Conservation (phyloP, 2,329 filamentous ascomycete genomes). For the Pyrenochaeta sp. region DNA sequence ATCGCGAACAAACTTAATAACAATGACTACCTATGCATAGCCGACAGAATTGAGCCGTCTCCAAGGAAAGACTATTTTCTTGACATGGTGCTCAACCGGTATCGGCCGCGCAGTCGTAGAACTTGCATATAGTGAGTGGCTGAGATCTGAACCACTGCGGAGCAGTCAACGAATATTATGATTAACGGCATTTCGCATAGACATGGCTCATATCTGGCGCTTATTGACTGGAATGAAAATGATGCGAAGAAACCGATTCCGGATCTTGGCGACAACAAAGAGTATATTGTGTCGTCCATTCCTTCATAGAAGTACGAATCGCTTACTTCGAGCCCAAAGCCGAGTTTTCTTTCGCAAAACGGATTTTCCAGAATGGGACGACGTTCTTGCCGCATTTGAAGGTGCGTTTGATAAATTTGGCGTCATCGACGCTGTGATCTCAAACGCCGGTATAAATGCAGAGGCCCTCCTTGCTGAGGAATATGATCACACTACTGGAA, state of each 20-base stretch:
- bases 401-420: slow-evolving; percentile 3
- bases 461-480: slow-evolving; percentile 10
- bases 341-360: slow-evolving; percentile 1
- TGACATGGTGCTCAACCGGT: too few species aligned
- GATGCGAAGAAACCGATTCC: too few species aligned
- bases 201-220: background rate
- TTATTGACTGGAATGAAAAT: background rate
- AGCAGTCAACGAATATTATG: too few species aligned
- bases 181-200: background rate
- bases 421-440: slow-evolving; percentile 12
- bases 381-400: slow-evolving; percentile 1
- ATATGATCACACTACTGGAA: slow-evolving; percentile 14
- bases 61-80: too few species aligned
- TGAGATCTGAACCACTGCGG: too few species aligned
- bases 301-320: background rate
- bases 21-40: too few species aligned
- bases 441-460: slow-evolving; percentile 15
- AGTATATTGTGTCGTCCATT: background rate
- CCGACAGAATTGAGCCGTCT: too few species aligned
- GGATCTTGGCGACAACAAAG: background rate
- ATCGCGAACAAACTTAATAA: too few species aligned
- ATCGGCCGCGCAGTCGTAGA: too few species aligned
- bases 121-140: too few species aligned
- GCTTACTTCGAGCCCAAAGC: background rate
- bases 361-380: slow-evolving; percentile 1